Conservation (phyloP, 2,329 filamentous ascomycete species). For the Pseudocercospora fuligena region DNA sequence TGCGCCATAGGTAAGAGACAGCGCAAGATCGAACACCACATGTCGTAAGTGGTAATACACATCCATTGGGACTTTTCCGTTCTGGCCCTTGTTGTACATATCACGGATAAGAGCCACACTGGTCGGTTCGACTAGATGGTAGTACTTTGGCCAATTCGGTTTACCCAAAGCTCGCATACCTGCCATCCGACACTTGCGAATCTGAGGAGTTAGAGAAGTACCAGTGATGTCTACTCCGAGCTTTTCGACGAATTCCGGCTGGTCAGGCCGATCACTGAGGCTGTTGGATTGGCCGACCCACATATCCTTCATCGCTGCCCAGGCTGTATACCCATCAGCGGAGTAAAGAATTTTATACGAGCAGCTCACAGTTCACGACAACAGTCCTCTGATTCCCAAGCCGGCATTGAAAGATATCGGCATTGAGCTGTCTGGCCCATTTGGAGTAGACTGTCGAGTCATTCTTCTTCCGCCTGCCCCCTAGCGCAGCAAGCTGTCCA, state of each 20-base stretch:
- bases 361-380: slow-evolving; percentile 3
- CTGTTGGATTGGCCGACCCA: slow-evolving; percentile 12
- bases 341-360: neutral
- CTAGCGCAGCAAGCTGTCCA: slow-evolving; percentile 10
- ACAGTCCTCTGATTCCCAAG: slow-evolving; percentile 17
- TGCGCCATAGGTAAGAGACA: slow-evolving; percentile 14
- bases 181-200: slow-evolving; percentile 14
- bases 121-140: slow-evolving; percentile 15
- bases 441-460: slow-evolving; percentile 10
- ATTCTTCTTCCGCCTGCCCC: slow-evolving; percentile 4
- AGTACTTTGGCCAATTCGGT: slow-evolving; percentile 16
- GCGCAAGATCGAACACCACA: slow-evolving; percentile 15
- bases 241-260: slow-evolving; percentile 18
- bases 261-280: slow-evolving; percentile 17
- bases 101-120: slow-evolving; percentile 8
- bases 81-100: slow-evolving; percentile 6
- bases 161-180: slow-evolving; percentile 15
- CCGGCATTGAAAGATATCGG: slow-evolving; percentile 11
- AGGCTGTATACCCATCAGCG: neutral
- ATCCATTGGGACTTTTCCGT: slow-evolving; percentile 13
- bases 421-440: slow-evolving; percentile 7
- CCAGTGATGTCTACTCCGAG: slow-evolving; percentile 17
- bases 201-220: slow-evolving; percentile 11
- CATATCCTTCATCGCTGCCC: slow-evolving; percentile 11
- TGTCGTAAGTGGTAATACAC: slow-evolving; percentile 12